Evolutionary conservation across 108 stramenopile species (phyloP), one percentile per base, ranked within the genome.

Genomic region (Schizochytrium sp.): DNA sequence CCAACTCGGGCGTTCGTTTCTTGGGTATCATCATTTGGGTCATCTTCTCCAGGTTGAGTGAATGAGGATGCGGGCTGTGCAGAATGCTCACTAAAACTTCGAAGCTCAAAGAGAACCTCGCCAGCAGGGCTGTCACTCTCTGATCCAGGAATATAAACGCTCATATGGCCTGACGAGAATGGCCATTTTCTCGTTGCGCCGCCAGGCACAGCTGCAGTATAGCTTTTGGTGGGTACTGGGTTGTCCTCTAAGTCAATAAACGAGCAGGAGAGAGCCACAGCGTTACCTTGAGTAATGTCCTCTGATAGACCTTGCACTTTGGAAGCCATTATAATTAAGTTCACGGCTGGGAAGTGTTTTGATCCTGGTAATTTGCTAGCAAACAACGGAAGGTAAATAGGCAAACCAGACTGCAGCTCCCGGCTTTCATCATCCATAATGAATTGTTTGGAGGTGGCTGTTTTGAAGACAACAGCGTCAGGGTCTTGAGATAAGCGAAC

Each of bases 341-440:
- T 42, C 41, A 69, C 12, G 41, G 17, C 5, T 8, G 64, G 64
- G 44, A 69, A 69, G 0, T 15, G 15, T 15, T 69, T 42, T 0
- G 64, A 42, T n/a, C 64, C 64, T 13, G 64, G 64, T 42, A 69
- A 42, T 42, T 15, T 69, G n/a, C n/a, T 69, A 7, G 64, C 64
- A n/a, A 69, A 69, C 41, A 69, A 42, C 8, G 64, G 64, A 15
- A 69, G 41, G 64, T 69, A 69, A 38, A 69, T 42, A 7, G 64
- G 15, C 0, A 69, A 42, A 69, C 64, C 64, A 7, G 64, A 13
- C 64, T 69, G 64, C 64, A 69, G n/a, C 64, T 69, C 64, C 44
- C n/a, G 17, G 64, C 64, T 69, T 5, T 69, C 64, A 15, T 69
- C 64, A 42, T 69, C 64, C 64, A 69, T 69, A 42, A 69, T 69